Conservation (phyloP, 108 stramenopile genomes). For the Poteriospumella lacustris region DNA sequence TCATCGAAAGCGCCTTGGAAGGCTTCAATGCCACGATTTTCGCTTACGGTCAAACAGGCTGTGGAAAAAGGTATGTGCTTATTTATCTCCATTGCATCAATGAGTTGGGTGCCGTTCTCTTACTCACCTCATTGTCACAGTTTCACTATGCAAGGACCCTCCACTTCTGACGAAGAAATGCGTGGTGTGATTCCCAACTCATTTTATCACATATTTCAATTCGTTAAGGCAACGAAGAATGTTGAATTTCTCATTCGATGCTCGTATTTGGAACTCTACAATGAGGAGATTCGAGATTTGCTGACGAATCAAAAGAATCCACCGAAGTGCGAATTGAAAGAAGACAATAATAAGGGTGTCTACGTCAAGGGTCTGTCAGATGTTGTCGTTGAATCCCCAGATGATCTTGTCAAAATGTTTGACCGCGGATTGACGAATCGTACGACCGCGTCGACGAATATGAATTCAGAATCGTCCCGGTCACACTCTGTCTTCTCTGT, state of each 20-base stretch:
- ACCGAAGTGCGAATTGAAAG: conserved; percentile 55
- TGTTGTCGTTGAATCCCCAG: conserved; percentile 46
- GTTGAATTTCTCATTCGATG: conserved; percentile 63
- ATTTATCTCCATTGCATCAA: not conserved
- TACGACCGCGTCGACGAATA: conserved; percentile 53
- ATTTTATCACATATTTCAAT: conserved; percentile 60
- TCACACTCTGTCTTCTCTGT: conserved; percentile 59
- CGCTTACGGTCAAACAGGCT: conserved; percentile 60
- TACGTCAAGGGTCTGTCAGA: conserved; percentile 53
- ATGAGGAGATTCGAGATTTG: conserved; percentile 63
- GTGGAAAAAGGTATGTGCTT: conserved; percentile 34
- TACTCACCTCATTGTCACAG: not conserved
- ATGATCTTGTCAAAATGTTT: conserved; percentile 44
- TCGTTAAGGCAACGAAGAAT: conserved; percentile 35
- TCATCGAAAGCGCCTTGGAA: conserved; percentile 59
- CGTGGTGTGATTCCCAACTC: conserved; percentile 61
- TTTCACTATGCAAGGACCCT: conserved; percentile 52
- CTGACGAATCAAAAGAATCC: conserved; percentile 36
- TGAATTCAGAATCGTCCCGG: conserved; percentile 57
- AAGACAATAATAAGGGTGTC: conserved; percentile 56
- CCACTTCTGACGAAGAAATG: conserved; percentile 43
- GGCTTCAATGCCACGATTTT: conserved; percentile 66
- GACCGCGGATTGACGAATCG: conserved; percentile 49
- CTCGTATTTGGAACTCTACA: conserved; percentile 64
- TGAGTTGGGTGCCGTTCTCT: not conserved